Percentiles rank a stretch among this genome's conserved stretches.
phyloP scores from a whole-genome alignment of 768 basidiomycete genomes.

The Amanita rubescens region DNA sequence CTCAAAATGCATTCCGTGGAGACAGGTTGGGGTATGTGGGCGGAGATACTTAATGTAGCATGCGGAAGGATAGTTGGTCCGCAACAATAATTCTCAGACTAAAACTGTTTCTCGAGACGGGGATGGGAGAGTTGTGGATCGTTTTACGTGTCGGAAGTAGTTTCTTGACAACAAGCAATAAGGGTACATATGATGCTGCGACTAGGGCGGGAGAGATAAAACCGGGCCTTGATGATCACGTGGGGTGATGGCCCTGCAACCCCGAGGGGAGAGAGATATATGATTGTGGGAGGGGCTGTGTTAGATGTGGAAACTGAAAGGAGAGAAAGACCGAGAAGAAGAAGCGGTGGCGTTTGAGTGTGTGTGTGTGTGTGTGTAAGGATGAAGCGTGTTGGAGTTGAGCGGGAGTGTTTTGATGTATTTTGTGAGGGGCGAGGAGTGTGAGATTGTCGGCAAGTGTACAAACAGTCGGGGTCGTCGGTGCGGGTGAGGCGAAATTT shows the following conservation, averaged over 20 bases:
- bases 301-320: not conserved
- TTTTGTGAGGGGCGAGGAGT: too few species aligned
- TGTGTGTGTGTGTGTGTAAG: too few species aligned
- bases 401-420: too few species aligned
- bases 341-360: not conserved
- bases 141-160: slow-evolving; percentile 1
- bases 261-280: not conserved
- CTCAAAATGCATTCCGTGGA: not conserved
- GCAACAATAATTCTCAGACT: not conserved
- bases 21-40: not conserved
- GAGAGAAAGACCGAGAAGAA: too few species aligned
- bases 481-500: not conserved
- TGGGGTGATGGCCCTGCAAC: not conserved
- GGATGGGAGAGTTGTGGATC: not conserved
- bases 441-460: too few species aligned
- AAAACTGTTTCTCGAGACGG: not conserved
- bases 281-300: not conserved
- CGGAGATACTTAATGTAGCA: too few species aligned
- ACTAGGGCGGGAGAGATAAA: not conserved
- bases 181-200: not conserved
- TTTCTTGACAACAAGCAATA: not conserved
- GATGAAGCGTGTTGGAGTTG: not conserved
- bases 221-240: not conserved
- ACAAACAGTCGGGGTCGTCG: not conserved
- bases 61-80: not conserved